Evolutionary conservation across 148 eudicot species (phyloP), one percentile per base, ranked within the genome.

Genomic region (Fagopyrum tataricum): DNA sequence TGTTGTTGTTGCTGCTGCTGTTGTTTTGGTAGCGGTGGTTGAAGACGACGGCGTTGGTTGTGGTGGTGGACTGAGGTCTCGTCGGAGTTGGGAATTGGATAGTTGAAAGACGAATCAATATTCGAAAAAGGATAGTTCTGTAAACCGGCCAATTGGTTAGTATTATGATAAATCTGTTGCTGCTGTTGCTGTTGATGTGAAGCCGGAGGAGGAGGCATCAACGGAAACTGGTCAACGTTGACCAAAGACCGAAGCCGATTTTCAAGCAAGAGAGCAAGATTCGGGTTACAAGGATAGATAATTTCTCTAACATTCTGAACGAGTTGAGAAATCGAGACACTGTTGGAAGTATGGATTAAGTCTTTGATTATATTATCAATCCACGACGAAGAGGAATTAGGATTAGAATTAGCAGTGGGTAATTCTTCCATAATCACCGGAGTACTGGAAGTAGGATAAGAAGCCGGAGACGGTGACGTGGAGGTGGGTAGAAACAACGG

Each of bases 221-320:
- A 74, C 15, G 8, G 67, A 31, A 31, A 31, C 37, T 31, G 43
- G 52, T 71, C 59, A 15, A 71, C 79, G 43, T 75, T 79, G 44
- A 87, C 77, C 10, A 95, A 77, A 31, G 97, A 91, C 2, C 96
- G 88, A 59, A 95, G 96, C 21, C 98, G 71, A 6, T 80, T 81
- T 78, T 95, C 98, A 15, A 95, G 85, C 41, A 88, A 79, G 44
- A 89, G 56, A 11, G 89, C 98, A 2, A 95, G 89, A 52, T 80
- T 84, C 18, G 96, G 98, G 78, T 91, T 95, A 72, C 93, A 91
- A n/a, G 98, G 98, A 76, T 87, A 91, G 59, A 94, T 91, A 47
- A 95, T 86, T n/a, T 95, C 97, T 46, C 97, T 79, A 2, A 95
- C 97, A 77, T 95, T 95, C 18, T 87, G 96, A 53, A 95, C 82